A percentile compares a stretch with the other conserved stretches of the same genome.
phyloP scores from a whole-genome alignment of 2,329 filamentous ascomycete species.

The Pseudopyricularia cyperi region DNA sequence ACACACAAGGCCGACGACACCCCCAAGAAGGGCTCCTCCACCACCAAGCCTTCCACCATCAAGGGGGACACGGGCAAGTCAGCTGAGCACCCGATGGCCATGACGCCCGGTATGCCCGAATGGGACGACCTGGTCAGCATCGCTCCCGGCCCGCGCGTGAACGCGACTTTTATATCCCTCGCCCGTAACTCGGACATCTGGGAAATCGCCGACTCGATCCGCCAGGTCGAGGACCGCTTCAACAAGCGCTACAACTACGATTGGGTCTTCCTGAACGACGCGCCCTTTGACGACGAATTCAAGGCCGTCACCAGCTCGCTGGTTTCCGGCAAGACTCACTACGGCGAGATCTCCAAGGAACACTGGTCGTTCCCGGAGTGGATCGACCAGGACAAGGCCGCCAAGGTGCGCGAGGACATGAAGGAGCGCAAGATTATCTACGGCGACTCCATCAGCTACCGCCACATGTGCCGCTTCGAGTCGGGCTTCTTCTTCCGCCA shows the following conservation, averaged over 20 bases:
- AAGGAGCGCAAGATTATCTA: constrained; percentile 92
- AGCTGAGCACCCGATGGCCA: constrained; percentile 32
- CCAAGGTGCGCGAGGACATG: constrained; percentile 89
- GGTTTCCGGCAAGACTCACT: constrained; percentile 85
- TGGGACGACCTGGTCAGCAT: constrained; percentile 38
- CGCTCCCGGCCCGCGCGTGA: constrained; percentile 64
- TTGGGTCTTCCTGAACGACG: constrained; percentile 98
- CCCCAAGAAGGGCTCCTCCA: constrained; percentile 4
- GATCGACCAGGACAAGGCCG: constrained; percentile 91
- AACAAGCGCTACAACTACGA: constrained; percentile 95
- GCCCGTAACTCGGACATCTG: constrained; percentile 88
- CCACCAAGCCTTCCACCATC: constrained; percentile 7
- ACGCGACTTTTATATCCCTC: constrained; percentile 93
- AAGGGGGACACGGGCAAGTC: constrained; percentile 16
- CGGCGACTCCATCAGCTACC: constrained; percentile 90
- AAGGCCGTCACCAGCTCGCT: constrained; percentile 81
- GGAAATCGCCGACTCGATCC: constrained; percentile 94
- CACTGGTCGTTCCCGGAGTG: constrained; percentile 96
- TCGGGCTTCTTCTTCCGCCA: constrained; percentile 99
- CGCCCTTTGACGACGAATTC: constrained; percentile 85
- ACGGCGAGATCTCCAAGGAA: constrained; percentile 77
- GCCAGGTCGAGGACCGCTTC: constrained; percentile 95
- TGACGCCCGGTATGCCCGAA: constrained; percentile 37
- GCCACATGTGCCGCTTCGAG: constrained; percentile 99
- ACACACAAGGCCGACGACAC: constrained; percentile 3